A percentile compares a stretch with the other conserved stretches of the same genome.
phyloP scores from a whole-genome alignment of 208 protist species.

The Leptomonas pyrrhocoris region DNA sequence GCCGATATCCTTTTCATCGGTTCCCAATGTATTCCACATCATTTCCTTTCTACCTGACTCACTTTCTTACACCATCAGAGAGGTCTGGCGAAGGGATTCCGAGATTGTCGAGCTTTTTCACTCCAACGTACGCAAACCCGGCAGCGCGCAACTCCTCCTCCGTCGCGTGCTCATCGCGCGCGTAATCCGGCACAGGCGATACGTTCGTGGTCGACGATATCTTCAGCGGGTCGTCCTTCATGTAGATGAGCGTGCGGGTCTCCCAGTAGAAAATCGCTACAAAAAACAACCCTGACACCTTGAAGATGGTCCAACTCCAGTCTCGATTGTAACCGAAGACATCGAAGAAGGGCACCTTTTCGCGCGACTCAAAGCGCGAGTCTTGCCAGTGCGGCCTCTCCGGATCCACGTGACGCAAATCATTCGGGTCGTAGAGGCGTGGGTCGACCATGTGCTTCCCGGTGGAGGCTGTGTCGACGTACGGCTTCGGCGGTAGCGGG shows the following conservation, averaged over 20 bases:
- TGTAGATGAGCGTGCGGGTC: constrained; percentile 54
- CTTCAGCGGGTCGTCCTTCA: constrained; percentile 54
- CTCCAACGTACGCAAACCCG: constrained; percentile 81
- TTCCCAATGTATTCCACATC: too few species aligned
- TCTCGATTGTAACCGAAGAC: constrained; percentile 88
- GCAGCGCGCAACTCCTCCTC: constrained; percentile 81
- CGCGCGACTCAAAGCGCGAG: constrained; percentile 75
- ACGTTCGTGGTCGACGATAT: constrained; percentile 70
- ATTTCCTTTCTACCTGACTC: too few species aligned
- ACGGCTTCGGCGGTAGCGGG: constrained; percentile 88
- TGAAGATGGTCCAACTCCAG: constrained; percentile 91
- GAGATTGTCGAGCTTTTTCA: constrained; percentile 82
- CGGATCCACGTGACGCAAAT: constrained; percentile 79
- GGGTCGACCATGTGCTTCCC: constrained; percentile 74
- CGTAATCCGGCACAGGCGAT: constrained; percentile 76
- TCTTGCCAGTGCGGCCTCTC: constrained; percentile 92
- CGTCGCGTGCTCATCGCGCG: constrained; percentile 75
- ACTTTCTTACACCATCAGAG: background rate
- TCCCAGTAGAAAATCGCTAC: constrained; percentile 70
- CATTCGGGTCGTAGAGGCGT: constrained; percentile 61
- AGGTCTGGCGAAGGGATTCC: constrained; percentile 20
- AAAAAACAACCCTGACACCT: constrained; percentile 65
- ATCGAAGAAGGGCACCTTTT: constrained; percentile 85
- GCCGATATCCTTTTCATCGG: too few species aligned
- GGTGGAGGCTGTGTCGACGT: constrained; percentile 72